Evolutionary conservation across 2,329 filamentous ascomycete species (phyloP).

Genomic region (Teratosphaeria epicoccoides): DNA sequence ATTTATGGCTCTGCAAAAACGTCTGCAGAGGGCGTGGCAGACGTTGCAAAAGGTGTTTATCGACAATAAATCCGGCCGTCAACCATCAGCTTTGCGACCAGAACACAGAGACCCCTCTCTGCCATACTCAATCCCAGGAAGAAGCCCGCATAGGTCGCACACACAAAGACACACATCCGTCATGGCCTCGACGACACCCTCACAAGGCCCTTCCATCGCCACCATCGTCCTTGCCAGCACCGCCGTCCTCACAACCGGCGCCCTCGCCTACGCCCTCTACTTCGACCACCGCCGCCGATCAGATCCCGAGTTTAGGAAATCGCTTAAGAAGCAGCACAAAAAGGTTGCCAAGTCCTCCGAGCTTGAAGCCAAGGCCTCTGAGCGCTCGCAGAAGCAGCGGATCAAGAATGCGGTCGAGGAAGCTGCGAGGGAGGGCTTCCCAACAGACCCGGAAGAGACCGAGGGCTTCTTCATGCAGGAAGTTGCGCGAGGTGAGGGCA

Average conservation of each 20-base stretch:
- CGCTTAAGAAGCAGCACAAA: slow-evolving; percentile 64
- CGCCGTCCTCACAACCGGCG: slow-evolving; percentile 48
- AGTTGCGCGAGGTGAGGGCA: slow-evolving; percentile 75
- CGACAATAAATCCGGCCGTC: neutral
- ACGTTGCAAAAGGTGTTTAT: neutral
- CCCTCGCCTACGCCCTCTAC: slow-evolving; percentile 55
- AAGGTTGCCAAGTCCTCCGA: slow-evolving; percentile 60
- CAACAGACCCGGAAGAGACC: slow-evolving; percentile 78
- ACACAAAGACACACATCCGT: neutral
- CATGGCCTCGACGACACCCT: slow-evolving; percentile 27
- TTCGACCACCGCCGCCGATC: slow-evolving; percentile 56
- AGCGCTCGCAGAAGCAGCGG: slow-evolving; percentile 56
- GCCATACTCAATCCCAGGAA: neutral
- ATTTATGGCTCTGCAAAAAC: too few relatives aligned
- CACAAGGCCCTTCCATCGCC: slow-evolving; percentile 40
- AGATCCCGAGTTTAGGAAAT: slow-evolving; percentile 52
- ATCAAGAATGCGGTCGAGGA: slow-evolving; percentile 68
- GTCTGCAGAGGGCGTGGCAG: too few relatives aligned
- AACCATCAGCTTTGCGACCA: neutral
- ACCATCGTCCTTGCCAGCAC: slow-evolving; percentile 47
- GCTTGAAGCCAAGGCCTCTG: slow-evolving; percentile 57
- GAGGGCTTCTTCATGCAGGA: slow-evolving; percentile 96
- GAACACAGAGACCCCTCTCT: neutral
- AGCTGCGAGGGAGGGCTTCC: slow-evolving; percentile 86
- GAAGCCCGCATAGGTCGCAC: neutral